Conservation (phyloP, 2,329 filamentous ascomycete species). For the Chrysosporium keratinophilum region DNA sequence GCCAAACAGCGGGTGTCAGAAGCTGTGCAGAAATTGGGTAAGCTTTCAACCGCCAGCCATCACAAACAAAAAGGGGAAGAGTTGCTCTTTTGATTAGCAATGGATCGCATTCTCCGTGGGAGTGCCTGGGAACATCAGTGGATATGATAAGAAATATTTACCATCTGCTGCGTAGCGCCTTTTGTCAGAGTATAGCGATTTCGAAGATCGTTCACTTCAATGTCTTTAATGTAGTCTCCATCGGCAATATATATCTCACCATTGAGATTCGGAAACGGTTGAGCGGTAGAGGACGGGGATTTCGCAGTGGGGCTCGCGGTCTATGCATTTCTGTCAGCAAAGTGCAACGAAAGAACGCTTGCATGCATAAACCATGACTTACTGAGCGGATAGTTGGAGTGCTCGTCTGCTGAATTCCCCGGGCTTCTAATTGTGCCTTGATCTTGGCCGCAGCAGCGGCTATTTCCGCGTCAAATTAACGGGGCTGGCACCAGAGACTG, state of each 20-base stretch:
- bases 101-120: constrained; percentile 24
- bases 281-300: constrained; percentile 43
- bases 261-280: constrained; percentile 52
- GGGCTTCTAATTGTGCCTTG: constrained; percentile 71
- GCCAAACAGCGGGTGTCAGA: constrained; percentile 56
- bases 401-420: constrained; percentile 81
- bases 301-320: constrained; percentile 44
- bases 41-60: constrained; percentile 53
- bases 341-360: neutral
- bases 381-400: constrained; percentile 66
- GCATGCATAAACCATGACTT: constrained; percentile 21
- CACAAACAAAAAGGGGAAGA: constrained; percentile 28
- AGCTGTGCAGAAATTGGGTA: constrained; percentile 55
- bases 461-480: constrained; percentile 26
- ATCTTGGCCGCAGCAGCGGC: constrained; percentile 84
- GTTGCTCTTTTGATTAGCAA: constrained; percentile 12
- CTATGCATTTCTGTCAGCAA: constrained; percentile 23
- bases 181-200: constrained; percentile 97
- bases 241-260: constrained; percentile 89
- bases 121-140: constrained; percentile 54
- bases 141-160: constrained; percentile 65
- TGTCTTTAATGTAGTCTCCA: constrained; percentile 96
- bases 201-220: constrained; percentile 94
- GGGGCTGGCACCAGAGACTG: neutral
- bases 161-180: constrained; percentile 96